Evolutionary conservation across 306 rosid genomes (phyloP).

Genomic region (Crotalaria pallida): DNA sequence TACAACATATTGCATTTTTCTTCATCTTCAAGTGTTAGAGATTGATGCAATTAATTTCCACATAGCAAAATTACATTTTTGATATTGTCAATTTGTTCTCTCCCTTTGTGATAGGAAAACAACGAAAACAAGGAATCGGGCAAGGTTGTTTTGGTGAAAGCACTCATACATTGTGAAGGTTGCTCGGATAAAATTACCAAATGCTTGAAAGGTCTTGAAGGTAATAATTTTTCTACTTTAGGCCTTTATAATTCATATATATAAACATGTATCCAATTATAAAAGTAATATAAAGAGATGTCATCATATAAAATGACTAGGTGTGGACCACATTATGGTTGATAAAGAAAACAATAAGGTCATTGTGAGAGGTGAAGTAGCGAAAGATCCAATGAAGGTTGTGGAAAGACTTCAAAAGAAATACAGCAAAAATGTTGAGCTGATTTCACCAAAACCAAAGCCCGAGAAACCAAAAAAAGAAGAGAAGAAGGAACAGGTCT

Average conservation of each 20-base stretch:
- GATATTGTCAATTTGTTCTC: not conserved
- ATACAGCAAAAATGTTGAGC: conserved; percentile 53
- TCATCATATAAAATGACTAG: conserved; percentile 18
- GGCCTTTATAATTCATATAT: not conserved
- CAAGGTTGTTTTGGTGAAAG: conserved; percentile 56
- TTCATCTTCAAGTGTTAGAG: not conserved
- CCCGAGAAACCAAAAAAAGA: conserved; percentile 13
- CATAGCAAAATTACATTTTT: not conserved
- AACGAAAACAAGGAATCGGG: conserved; percentile 7
- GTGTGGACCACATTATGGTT: conserved; percentile 47
- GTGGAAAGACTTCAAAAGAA: conserved; percentile 53
- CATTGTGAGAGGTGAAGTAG: conserved; percentile 48
- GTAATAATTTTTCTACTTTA: conserved; percentile 20
- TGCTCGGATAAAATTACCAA: conserved; percentile 47
- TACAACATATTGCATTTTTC: not conserved
- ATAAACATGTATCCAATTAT: not conserved
- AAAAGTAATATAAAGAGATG: not conserved
- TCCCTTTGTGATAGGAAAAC: not conserved
- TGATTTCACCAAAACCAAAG: conserved; percentile 49
- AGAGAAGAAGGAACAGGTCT: conserved; percentile 35
- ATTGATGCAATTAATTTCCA: not conserved
- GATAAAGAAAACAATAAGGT: conserved; percentile 51
- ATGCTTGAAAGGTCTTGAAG: conserved; percentile 55
- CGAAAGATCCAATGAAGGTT: conserved; percentile 45
- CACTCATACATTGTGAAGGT: conserved; percentile 69